A percentile compares a stretch with the other conserved stretches of the same genome.
phyloP scores from a whole-genome alignment of 345 rosid species.

The Citrus hindsii region DNA sequence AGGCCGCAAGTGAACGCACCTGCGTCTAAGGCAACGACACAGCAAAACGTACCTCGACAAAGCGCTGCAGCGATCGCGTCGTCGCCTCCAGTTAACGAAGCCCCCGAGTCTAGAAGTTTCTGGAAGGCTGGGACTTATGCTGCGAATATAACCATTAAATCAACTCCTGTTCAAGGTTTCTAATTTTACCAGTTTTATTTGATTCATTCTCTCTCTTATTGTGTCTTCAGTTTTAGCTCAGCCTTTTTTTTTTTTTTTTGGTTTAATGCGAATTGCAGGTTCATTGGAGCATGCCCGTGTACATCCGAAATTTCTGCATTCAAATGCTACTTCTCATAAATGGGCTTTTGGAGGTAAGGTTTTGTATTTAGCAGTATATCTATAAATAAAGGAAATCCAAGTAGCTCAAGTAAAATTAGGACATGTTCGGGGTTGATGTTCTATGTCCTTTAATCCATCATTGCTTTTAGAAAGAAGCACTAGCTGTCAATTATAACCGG shows the following conservation, averaged over 20 bases:
- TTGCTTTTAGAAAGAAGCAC: too few relatives aligned
- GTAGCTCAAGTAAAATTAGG: not conserved
- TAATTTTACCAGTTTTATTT: not conserved
- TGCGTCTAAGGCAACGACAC: not conserved
- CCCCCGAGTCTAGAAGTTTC: slow-evolving; percentile 62
- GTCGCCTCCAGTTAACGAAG: slow-evolving; percentile 21
- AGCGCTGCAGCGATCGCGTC: slow-evolving; percentile 9
- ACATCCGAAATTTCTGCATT: slow-evolving; percentile 94
- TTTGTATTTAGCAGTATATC: not conserved
- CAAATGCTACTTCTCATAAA: slow-evolving; percentile 98
- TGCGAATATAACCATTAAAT: slow-evolving; percentile 20
- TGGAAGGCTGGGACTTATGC: slow-evolving; percentile 75
- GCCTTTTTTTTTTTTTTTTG: not conserved
- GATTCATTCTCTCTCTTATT: not conserved
- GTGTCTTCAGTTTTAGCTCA: not conserved
- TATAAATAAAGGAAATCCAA: not conserved
- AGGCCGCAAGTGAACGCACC: not conserved
- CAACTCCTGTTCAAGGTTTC: slow-evolving; percentile 25
- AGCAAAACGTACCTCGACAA: slow-evolving; percentile 1
- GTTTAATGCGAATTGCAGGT: slow-evolving; percentile 29
- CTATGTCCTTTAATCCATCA: too few relatives aligned
- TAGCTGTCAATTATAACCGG: too few relatives aligned
- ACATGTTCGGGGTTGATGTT: too few relatives aligned
- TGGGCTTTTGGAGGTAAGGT: slow-evolving; percentile 96
- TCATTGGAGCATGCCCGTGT: slow-evolving; percentile 85